phyloP scores from a whole-genome alignment of 2,329 filamentous ascomycete genomes.

The Cordyceps sp. region DNA sequence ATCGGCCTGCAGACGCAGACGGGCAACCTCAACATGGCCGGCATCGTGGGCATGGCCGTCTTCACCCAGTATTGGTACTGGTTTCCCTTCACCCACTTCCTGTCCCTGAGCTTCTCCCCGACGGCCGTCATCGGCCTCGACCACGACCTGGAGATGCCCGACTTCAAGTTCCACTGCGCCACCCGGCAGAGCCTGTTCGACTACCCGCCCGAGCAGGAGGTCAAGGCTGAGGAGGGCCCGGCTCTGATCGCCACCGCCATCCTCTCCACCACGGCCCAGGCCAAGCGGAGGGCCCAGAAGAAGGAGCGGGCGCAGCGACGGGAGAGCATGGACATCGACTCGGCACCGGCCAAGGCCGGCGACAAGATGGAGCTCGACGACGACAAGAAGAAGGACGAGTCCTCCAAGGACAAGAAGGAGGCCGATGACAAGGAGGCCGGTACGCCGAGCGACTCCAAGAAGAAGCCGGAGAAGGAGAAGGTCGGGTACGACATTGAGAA shows the following conservation, averaged over 20 bases:
- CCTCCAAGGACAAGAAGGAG: constrained; percentile 48
- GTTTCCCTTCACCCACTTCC: constrained; percentile 97
- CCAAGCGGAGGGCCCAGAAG: constrained; percentile 83
- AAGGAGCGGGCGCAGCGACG: constrained; percentile 80
- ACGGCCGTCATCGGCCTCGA: constrained; percentile 92
- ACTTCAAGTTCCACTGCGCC: constrained; percentile 91
- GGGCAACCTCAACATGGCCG: constrained; percentile 96
- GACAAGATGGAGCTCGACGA: constrained; percentile 86
- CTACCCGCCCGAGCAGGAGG: constrained; percentile 91
- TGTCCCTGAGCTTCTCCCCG: constrained; percentile 90
- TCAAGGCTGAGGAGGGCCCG: constrained; percentile 85
- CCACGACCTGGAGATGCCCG: constrained; percentile 80
- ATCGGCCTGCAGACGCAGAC: constrained; percentile 96
- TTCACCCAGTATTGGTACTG: constrained; percentile 99
- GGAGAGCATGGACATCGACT: constrained; percentile 92
- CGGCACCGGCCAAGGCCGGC: constrained; percentile 40
- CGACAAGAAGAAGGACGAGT: constrained; percentile 38
- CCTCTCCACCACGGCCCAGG: constrained; percentile 89
- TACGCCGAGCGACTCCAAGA: constrained; percentile 48
- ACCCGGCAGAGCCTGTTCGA: constrained; percentile 92
- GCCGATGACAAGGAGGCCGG: constrained; percentile 39
- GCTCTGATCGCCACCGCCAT: constrained; percentile 92
- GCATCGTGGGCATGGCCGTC: constrained; percentile 92
- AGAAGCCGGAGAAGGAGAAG: constrained; percentile 92
- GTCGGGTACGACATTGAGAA: constrained; percentile 91